These are phyloP conservation scores for Myxozyma mucilagina DNA, from an alignment of 805 yeast species.

Conservation along the genomic window DNA sequence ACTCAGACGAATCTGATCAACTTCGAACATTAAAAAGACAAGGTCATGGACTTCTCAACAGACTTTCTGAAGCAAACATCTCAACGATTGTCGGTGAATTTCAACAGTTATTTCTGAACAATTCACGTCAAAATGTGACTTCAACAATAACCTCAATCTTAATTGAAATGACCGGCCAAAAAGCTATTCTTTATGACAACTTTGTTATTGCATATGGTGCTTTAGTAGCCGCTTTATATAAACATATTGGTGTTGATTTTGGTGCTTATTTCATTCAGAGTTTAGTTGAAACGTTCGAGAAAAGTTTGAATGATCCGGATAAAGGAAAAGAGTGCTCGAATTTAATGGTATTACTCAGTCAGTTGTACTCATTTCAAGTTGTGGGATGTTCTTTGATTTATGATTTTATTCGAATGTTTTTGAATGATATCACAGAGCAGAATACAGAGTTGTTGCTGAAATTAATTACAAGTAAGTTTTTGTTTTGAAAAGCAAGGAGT, in stretches of 20 bases:
- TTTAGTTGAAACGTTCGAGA: conserved; percentile 68
- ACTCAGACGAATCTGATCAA: conserved; percentile 49
- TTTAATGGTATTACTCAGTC: conserved; percentile 69
- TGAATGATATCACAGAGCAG: conserved; percentile 61
- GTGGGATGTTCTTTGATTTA: conserved; percentile 73
- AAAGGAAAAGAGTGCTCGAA: conserved; percentile 57
- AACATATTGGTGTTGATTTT: conserved; percentile 79
- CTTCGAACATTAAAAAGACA: conserved; percentile 54
- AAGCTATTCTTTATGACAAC: conserved; percentile 70
- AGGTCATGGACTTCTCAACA: conserved; percentile 82
- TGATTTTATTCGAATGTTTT: conserved; percentile 59
- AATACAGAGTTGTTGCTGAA: conserved; percentile 77
- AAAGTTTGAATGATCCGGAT: conserved; percentile 39
- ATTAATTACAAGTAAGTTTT: conserved; percentile 52
- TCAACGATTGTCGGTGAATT: conserved; percentile 68
- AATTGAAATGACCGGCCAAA: conserved; percentile 62
- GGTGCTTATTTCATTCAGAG: conserved; percentile 85
- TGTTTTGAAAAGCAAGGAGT: neutral
- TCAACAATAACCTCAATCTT: conserved; percentile 64
- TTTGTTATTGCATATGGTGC: conserved; percentile 80
- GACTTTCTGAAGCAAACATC: conserved; percentile 84
- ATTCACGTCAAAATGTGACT: conserved; percentile 80
- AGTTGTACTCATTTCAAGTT: conserved; percentile 74
- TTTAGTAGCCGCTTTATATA: conserved; percentile 69
- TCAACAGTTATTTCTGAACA: conserved; percentile 57